phyloP scores from a whole-genome alignment of 257 asterid genomes.

The Cordia subcordata region DNA sequence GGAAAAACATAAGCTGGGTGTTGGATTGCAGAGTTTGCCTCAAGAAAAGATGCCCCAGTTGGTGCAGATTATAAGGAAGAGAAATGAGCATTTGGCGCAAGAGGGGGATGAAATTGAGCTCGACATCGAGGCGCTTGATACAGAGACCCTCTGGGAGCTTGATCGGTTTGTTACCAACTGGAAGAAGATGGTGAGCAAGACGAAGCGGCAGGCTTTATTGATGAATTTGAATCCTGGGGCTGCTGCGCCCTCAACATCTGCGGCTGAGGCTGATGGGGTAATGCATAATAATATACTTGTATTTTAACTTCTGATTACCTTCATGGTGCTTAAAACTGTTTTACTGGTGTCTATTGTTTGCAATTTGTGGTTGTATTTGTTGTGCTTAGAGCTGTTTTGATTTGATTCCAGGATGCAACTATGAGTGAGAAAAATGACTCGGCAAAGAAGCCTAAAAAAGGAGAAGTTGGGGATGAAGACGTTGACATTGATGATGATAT shows the following conservation, averaged over 20 bases:
- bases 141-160: slow-evolving; percentile 94
- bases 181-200: slow-evolving; percentile 95
- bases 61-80: slow-evolving; percentile 76
- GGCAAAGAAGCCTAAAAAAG: slow-evolving; percentile 55
- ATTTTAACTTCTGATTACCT: not conserved
- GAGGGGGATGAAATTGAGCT: slow-evolving; percentile 99
- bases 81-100: slow-evolving; percentile 81
- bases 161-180: slow-evolving; percentile 94
- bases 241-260: slow-evolving; percentile 30
- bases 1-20: slow-evolving; percentile 92
- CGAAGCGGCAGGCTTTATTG: slow-evolving; percentile 76
- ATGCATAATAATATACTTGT: not conserved
- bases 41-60: slow-evolving; percentile 96
- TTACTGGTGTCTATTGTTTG: no score
- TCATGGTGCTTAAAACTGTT: not conserved
- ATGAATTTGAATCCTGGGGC: slow-evolving; percentile 24
- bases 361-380: not conserved
- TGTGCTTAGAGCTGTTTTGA: not conserved
- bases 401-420: slow-evolving; percentile 34
- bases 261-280: slow-evolving; percentile 62
- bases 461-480: slow-evolving; percentile 74
- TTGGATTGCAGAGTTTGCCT: slow-evolving; percentile 85
- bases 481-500: slow-evolving; percentile 93
- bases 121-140: slow-evolving; percentile 90
- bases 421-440: slow-evolving; percentile 53